Conservation (phyloP, 495 filamentous ascomycete genomes). For the Evansstolkia leycettana region DNA sequence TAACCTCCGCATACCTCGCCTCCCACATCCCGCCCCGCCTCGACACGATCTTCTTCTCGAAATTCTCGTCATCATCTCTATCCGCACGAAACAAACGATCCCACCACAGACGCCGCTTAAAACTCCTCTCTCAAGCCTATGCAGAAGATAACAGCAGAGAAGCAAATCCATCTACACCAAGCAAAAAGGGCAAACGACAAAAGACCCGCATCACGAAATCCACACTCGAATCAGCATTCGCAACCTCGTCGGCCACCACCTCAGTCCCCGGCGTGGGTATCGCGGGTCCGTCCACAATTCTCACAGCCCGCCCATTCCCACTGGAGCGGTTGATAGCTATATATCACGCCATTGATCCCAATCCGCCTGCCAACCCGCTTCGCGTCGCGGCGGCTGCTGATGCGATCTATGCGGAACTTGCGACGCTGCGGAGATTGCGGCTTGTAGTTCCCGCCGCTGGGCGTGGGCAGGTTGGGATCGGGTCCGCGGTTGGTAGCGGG, state of each 20-base stretch:
- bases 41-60: slow-evolving; percentile 77
- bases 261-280: slow-evolving; percentile 23
- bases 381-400: slow-evolving; percentile 34
- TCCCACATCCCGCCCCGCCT: slow-evolving; percentile 73
- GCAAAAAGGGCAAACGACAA: slow-evolving; percentile 23
- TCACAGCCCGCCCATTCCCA: slow-evolving; percentile 67
- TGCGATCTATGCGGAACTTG: slow-evolving; percentile 59
- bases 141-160: slow-evolving; percentile 23
- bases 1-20: slow-evolving; percentile 82
- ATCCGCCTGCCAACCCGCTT: slow-evolving; percentile 43
- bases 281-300: slow-evolving; percentile 59
- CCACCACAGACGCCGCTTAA: slow-evolving; percentile 43
- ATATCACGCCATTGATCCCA: slow-evolving; percentile 64
- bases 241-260: slow-evolving; percentile 25
- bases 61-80: slow-evolving; percentile 47
- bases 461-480: slow-evolving; percentile 21
- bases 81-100: slow-evolving; percentile 36
- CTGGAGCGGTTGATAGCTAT: slow-evolving; percentile 83
- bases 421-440: slow-evolving; percentile 68
- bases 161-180: slow-evolving; percentile 16
- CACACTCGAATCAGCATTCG: slow-evolving; percentile 27
- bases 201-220: slow-evolving; percentile 40
- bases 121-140: slow-evolving; percentile 31
- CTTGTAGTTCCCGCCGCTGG: slow-evolving; percentile 52
- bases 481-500: slow-evolving; percentile 18